Percentiles rank a stretch among this genome's conserved stretches.
These are phyloP conservation scores for Torulaspora maleeae DNA, from an alignment of 805 yeast genomes.

Conservation along the genomic window DNA sequence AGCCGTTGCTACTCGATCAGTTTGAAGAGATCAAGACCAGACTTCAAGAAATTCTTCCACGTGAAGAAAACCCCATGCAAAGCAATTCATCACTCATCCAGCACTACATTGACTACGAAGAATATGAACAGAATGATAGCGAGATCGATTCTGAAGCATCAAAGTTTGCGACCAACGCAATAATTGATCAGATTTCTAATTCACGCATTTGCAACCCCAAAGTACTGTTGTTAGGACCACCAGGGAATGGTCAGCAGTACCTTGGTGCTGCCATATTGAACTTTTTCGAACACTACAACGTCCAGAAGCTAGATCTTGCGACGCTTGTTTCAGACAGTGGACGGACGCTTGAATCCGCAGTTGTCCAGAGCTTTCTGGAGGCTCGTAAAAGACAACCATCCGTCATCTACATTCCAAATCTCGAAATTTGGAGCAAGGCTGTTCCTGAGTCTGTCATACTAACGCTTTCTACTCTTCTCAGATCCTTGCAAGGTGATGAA, in stretches of 20 bases:
- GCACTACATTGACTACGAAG: constrained; percentile 35
- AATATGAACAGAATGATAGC: constrained; percentile 20
- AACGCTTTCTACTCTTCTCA: constrained; percentile 63
- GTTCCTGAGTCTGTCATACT: constrained; percentile 66
- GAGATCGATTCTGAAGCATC: constrained; percentile 47
- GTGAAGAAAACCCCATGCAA: constrained; percentile 24
- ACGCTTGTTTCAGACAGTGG: constrained; percentile 72
- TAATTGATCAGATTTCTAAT: constrained; percentile 44
- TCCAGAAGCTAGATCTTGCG: constrained; percentile 80
- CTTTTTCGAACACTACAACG: constrained; percentile 81
- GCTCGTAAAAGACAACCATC: constrained; percentile 88
- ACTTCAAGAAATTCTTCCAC: constrained; percentile 60
- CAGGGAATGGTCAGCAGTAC: constrained; percentile 85
- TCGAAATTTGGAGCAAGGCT: constrained; percentile 69
- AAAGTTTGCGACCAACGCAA: constrained; percentile 65
- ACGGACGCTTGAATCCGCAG: constrained; percentile 73
- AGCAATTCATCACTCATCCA: constrained; percentile 31
- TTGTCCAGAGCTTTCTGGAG: constrained; percentile 80
- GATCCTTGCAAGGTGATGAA: constrained; percentile 67
- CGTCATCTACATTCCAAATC: constrained; percentile 74
- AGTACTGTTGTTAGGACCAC: constrained; percentile 62
- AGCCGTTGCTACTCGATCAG: constrained; percentile 55
- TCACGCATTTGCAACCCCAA: constrained; percentile 80
- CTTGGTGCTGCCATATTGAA: constrained; percentile 77
- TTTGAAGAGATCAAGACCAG: constrained; percentile 44